A percentile compares a stretch with the other conserved stretches of the same genome.
phyloP scores from a whole-genome alignment of 805 yeast species.

The Priceomyces haplophilus region DNA sequence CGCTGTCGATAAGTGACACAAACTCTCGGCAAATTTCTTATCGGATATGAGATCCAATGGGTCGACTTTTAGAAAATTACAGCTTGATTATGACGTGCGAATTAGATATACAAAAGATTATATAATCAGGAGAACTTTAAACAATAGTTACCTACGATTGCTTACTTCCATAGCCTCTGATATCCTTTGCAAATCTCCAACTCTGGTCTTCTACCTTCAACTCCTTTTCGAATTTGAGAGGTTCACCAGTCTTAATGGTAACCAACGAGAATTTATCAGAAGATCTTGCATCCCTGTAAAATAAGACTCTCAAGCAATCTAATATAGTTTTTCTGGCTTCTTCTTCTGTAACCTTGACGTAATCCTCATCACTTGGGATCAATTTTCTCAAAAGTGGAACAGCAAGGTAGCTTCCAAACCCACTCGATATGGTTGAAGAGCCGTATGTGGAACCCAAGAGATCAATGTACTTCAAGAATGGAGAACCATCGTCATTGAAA shows the following conservation, averaged over 20 bases:
- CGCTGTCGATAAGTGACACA: neutral
- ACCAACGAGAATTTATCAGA: slow-evolving; percentile 81
- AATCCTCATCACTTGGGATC: slow-evolving; percentile 77
- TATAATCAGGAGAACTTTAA: neutral
- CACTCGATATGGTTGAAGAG: slow-evolving; percentile 89
- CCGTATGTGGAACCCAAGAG: slow-evolving; percentile 87
- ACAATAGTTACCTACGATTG: slow-evolving; percentile 18
- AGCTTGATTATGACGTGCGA: neutral
- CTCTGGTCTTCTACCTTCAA: slow-evolving; percentile 70
- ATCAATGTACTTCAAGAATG: slow-evolving; percentile 83
- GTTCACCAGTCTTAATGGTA: slow-evolving; percentile 57
- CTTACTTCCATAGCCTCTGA: slow-evolving; percentile 86
- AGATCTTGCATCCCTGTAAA: slow-evolving; percentile 95
- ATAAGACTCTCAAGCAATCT: slow-evolving; percentile 90
- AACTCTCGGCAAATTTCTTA: neutral
- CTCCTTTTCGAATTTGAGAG: slow-evolving; percentile 61
- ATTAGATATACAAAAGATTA: neutral
- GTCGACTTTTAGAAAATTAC: no score
- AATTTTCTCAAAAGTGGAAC: slow-evolving; percentile 84
- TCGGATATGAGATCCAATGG: no score
- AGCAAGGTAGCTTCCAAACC: slow-evolving; percentile 94
- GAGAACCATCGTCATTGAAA: slow-evolving; percentile 57
- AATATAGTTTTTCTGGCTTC: slow-evolving; percentile 74
- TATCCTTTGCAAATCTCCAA: slow-evolving; percentile 88
- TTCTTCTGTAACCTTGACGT: slow-evolving; percentile 60